These are phyloP conservation scores for Silene vulgaris DNA, from an alignment of 179 eudicot species.

Conservation along the genomic window DNA sequence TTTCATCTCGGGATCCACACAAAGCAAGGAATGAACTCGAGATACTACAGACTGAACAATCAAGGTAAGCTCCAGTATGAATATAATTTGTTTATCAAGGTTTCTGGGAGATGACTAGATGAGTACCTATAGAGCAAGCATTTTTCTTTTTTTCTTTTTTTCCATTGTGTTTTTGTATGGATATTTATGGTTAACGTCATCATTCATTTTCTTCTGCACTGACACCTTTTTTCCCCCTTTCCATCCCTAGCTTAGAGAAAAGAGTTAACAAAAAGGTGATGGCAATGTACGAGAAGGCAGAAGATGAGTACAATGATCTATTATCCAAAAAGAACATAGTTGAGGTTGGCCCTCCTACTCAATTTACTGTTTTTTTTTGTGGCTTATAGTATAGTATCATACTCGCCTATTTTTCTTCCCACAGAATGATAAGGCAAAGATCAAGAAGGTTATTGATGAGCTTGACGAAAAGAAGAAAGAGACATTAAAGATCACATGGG, in stretches of 20 bases:
- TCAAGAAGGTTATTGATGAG: conserved; percentile 88
- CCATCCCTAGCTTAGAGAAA: conserved; percentile 72
- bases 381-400: background rate
- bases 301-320: conserved; percentile 87
- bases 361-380: conserved; percentile 1
- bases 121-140: background rate
- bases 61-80: conserved; percentile 42
- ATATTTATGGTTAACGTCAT: background rate
- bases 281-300: conserved; percentile 98
- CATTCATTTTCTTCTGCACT: conserved; percentile 4
- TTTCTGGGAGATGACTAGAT: background rate
- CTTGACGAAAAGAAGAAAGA: conserved; percentile 98
- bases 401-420: conserved; percentile 17
- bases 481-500: conserved; percentile 89
- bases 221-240: conserved; percentile 7
- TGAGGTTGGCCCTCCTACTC: conserved; percentile 51
- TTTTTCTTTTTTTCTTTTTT: background rate
- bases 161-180: background rate
- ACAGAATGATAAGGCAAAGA: conserved; percentile 92
- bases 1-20: conserved; percentile 66
- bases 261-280: conserved; percentile 94
- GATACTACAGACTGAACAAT: conserved; percentile 77
- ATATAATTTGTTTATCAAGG: background rate
- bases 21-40: conserved; percentile 64
- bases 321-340: conserved; percentile 86